These are phyloP conservation scores for Aspergillus luchuensis DNA, from an alignment of 2,329 filamentous ascomycete species.

Conservation along the genomic window DNA sequence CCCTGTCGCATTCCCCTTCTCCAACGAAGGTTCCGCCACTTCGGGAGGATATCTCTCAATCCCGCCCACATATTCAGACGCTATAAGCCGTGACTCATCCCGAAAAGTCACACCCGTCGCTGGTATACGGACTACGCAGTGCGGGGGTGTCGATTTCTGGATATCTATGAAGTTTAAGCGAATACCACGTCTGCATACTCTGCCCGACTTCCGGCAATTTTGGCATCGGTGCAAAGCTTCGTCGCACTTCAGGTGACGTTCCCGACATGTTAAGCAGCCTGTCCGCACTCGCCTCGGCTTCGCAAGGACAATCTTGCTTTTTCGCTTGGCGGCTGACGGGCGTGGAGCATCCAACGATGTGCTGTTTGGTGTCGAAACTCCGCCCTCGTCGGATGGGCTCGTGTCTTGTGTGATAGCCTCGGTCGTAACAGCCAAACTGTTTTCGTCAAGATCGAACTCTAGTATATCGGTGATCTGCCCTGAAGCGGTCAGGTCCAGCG, in stretches of 20 bases:
- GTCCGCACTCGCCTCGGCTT: constrained; percentile 88
- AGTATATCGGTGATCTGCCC: constrained; percentile 10
- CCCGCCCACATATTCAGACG: constrained; percentile 85
- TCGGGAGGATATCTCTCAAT: constrained; percentile 68
- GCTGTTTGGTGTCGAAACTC: constrained; percentile 17
- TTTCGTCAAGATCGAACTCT: constrained; percentile 7
- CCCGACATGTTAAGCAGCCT: constrained; percentile 85
- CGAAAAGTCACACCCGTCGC: constrained; percentile 77
- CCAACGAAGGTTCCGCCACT: constrained; percentile 41
- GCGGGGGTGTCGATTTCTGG: constrained; percentile 68
- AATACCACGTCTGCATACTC: constrained; percentile 81
- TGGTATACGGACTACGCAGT: constrained; percentile 58
- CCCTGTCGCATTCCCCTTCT: constrained; percentile 21
- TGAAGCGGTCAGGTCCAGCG: constrained; percentile 18
- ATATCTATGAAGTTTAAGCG: constrained; percentile 91
- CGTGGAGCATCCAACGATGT: constrained; percentile 12
- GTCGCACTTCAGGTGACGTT: constrained; percentile 89
- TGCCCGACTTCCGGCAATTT: constrained; percentile 86
- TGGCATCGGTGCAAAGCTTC: constrained; percentile 67
- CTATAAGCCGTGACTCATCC: constrained; percentile 87
- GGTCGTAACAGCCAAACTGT: background rate
- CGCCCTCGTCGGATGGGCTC: constrained; percentile 16
- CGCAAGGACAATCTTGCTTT: constrained; percentile 28
- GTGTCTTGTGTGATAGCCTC: constrained; percentile 1
- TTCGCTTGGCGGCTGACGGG: constrained; percentile 23